Conservation (phyloP, 345 rosid species). For the Hevea brasiliensis region DNA sequence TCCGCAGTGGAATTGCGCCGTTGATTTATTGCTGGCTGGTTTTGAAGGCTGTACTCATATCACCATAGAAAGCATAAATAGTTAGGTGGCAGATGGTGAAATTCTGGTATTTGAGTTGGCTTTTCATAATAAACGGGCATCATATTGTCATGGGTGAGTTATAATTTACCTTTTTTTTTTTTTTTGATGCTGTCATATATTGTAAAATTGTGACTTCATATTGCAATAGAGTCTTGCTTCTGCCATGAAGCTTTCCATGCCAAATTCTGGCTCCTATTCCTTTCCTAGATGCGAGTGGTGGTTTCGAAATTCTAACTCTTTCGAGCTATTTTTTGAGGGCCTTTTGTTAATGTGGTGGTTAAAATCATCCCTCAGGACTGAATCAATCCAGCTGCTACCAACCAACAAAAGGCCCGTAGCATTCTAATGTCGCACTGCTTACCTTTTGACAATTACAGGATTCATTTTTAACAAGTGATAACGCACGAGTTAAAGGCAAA, state of each 20-base stretch:
- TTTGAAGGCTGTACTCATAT: slow-evolving; percentile 22
- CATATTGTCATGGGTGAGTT: background rate
- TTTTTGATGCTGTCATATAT: background rate
- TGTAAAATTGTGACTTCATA: background rate
- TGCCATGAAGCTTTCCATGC: background rate
- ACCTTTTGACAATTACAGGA: too few relatives aligned
- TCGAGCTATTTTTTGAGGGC: too few relatives aligned
- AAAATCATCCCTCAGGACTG: too few relatives aligned
- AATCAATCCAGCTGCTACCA: too few relatives aligned
- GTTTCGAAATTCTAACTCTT: too few relatives aligned
- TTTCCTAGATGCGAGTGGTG: too few relatives aligned
- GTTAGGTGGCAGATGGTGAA: slow-evolving; percentile 7
- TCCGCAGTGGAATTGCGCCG: slow-evolving; percentile 21
- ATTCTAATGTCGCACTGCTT: too few relatives aligned
- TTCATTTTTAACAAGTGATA: too few relatives aligned
- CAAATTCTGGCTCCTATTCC: too few relatives aligned
- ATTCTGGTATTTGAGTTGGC: slow-evolving; percentile 9
- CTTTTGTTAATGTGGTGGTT: too few relatives aligned
- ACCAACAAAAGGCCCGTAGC: too few relatives aligned
- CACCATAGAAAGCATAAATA: background rate
- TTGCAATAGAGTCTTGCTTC: background rate
- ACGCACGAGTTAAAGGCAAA: too few relatives aligned
- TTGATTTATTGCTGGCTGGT: slow-evolving; percentile 16
- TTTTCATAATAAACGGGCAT: background rate
- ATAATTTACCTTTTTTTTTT: background rate